Base-by-base conservation (phyloP, 345 rosid species). In the Ceriops zippeliana region DNA sequence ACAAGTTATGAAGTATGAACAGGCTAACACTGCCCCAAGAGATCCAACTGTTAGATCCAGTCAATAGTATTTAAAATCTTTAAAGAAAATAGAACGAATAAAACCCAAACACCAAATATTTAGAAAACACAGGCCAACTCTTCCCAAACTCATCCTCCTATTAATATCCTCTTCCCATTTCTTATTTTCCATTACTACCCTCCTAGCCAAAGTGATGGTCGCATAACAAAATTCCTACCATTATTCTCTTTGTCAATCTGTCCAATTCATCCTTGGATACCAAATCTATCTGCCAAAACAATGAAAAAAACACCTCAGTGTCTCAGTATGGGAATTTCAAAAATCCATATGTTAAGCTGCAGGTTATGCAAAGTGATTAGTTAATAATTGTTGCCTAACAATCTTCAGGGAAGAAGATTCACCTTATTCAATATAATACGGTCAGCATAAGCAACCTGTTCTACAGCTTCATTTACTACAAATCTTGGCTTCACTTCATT, bases 361-460 rank as follows among this genome's bases (percentile, higher is more conserved):
- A 11, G 16, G 42, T 13, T 20, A n/a, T 19, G 13, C 38, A 21
- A 63, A 53, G 15, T 1, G 19, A 57, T 4, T 56, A 32, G 53
- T 30, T 20, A 15, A 51, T 31, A 71, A 61, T 4, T 34, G 30
- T 22, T 26, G n/a, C 53, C 27, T 7, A 61, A 35, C 57, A 30
- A 9, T 32, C n/a, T 28, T 31, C 27, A 66, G 46, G 58, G 35
- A 47, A 66, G 47, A 52, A 53, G 28, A 62, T 70, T 62, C 10
- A 89, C 91, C 89, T 89, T 89, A 78, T 89, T 89, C 81, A 89
- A 62, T 67, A 89, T 81, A 63, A 89, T 82, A 47, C 89, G 95
- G 52, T 89, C 95, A 70, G 95, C 95, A 73, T 83, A 89, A 60
- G 95, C 95, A 70, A 89, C 80, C 82, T 89, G 91, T 61, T 89